Percentiles rank a stretch among this genome's conserved stretches.
These are phyloP conservation scores for Candida awuae DNA, from an alignment of 805 yeast genomes.

Conservation along the genomic window DNA sequence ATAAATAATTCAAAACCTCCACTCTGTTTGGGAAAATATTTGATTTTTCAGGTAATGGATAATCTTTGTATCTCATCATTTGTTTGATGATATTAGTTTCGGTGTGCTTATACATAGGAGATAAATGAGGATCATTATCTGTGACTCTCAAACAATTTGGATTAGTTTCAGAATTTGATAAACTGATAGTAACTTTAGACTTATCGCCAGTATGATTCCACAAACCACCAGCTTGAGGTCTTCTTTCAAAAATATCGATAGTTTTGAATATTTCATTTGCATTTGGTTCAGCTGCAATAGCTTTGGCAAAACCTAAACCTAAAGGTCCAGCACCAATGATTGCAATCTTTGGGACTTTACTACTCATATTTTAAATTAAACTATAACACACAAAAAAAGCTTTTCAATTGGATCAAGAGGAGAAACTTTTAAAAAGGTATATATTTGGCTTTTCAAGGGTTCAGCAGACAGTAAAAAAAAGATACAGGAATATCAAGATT, in stretches of 20 bases:
- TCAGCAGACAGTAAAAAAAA: too few species aligned
- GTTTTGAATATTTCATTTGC: conserved; percentile 15
- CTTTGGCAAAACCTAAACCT: conserved; percentile 29
- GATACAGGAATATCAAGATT: too few species aligned
- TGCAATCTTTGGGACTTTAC: conserved; percentile 18
- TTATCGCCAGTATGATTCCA: conserved; percentile 28
- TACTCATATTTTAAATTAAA: conserved; percentile 1
- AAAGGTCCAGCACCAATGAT: conserved; percentile 31
- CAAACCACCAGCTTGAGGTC: conserved; percentile 27
- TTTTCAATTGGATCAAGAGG: too few species aligned
- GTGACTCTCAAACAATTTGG: conserved; percentile 14
- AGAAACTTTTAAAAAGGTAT: too few species aligned
- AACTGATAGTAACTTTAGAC: conserved; percentile 17
- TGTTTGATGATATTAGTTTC: conserved; percentile 29
- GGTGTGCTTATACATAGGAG: conserved; percentile 30
- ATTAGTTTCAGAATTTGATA: conserved; percentile 12
- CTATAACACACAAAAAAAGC: too few species aligned
- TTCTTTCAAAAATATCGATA: conserved; percentile 28
- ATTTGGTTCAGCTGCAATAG: conserved; percentile 28
- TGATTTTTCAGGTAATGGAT: conserved; percentile 28
- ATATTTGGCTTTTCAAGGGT: too few species aligned
- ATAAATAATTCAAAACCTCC: conserved; percentile 56
- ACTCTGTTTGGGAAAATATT: conserved; percentile 51
- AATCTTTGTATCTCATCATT: conserved; percentile 26
- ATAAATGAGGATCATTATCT: conserved; percentile 16